phyloP scores from a whole-genome alignment of 306 rosid species.

The Ziziphus jujuba region DNA sequence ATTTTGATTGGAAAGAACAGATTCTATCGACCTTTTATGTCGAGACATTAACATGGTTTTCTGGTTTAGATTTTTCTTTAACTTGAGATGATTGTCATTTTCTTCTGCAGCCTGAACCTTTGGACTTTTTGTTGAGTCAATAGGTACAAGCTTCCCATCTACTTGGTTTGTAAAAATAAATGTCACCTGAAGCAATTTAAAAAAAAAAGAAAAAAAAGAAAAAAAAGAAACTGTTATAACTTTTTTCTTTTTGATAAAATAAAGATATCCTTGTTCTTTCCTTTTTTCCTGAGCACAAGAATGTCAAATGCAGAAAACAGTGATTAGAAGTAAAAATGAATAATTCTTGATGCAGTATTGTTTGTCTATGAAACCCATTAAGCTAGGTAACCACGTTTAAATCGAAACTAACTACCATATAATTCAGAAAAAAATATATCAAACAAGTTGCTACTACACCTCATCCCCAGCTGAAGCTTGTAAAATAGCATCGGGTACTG shows the following conservation, averaged over 20 bases:
- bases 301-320: neutral
- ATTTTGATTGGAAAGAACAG: slow-evolving; percentile 34
- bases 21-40: slow-evolving; percentile 37
- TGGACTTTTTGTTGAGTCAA: slow-evolving; percentile 55
- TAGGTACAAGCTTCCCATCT: slow-evolving; percentile 76
- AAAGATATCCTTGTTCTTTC: neutral
- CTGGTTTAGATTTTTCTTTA: slow-evolving; percentile 34
- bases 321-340: slow-evolving; percentile 3
- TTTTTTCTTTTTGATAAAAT: too few relatives aligned
- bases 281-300: neutral
- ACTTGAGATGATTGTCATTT: slow-evolving; percentile 34
- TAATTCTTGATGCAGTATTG: neutral
- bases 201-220: too few relatives aligned
- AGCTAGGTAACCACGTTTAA: neutral
- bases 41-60: slow-evolving; percentile 40
- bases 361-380: neutral
- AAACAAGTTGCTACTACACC: slow-evolving; percentile 45
- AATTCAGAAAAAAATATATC: neutral
- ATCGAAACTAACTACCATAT: neutral
- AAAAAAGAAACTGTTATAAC: neutral
- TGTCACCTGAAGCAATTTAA: slow-evolving; percentile 69
- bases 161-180: slow-evolving; percentile 93
- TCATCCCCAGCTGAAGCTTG: slow-evolving; percentile 96
- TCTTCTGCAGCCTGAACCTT: slow-evolving; percentile 43
- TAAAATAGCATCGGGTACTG: slow-evolving; percentile 85